These are phyloP conservation scores for Dictyophora rubrovolvata DNA, from an alignment of 768 basidiomycete genomes.

Conservation along the genomic window DNA sequence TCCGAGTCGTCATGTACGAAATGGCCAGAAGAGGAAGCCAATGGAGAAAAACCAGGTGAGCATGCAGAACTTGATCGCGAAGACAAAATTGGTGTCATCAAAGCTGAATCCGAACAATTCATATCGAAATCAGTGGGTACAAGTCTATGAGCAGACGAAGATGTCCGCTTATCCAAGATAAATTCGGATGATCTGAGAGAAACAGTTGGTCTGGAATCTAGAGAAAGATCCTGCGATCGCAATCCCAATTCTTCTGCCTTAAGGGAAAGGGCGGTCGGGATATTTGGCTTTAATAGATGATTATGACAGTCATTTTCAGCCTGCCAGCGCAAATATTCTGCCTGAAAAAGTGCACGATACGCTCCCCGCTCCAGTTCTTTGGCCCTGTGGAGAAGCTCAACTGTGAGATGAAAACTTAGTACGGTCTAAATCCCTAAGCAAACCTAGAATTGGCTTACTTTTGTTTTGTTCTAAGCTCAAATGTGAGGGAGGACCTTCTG, in stretches of 20 bases:
- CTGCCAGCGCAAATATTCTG: background rate
- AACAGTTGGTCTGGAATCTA: background rate
- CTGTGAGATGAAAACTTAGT: background rate
- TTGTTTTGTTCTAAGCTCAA: background rate
- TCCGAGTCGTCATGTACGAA: background rate
- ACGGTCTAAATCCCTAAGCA: background rate
- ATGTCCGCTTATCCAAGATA: background rate
- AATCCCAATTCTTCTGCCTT: conserved; percentile 1
- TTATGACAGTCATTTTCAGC: background rate
- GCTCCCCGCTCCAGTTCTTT: background rate
- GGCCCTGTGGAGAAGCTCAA: background rate
- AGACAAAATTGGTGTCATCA: background rate
- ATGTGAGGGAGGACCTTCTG: background rate
- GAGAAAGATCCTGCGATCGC: background rate
- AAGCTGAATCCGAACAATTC: background rate
- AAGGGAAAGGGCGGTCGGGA: background rate
- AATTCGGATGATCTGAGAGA: background rate
- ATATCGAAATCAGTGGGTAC: background rate
- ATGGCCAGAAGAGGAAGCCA: background rate
- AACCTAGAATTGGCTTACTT: background rate
- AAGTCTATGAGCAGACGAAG: background rate
- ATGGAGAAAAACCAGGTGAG: background rate
- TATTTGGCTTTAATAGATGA: background rate
- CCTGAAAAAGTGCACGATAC: background rate
- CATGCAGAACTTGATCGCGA: background rate